Percentiles rank a stretch among this genome's conserved stretches.
Evolutionary conservation across 495 filamentous ascomycete species (phyloP).

Genomic region (Talaromyces wortmannii): DNA sequence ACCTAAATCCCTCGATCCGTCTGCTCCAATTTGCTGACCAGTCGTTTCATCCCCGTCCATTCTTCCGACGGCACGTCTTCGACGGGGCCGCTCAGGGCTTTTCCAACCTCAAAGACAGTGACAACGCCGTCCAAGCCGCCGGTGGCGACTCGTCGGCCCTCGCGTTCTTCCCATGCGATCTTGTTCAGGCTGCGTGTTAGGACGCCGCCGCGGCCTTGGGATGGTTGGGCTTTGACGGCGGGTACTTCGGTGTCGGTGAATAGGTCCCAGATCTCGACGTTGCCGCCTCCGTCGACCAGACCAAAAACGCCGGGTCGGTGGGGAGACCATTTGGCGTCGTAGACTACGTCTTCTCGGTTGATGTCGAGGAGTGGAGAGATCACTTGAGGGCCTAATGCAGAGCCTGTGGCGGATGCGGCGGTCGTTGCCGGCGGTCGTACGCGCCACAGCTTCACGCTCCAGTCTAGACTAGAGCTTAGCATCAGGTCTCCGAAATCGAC

Average conservation of each 20-base stretch:
- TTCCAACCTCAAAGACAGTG: constrained; percentile 89
- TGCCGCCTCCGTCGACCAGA: constrained; percentile 87
- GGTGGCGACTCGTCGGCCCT: constrained; percentile 78
- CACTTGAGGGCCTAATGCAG: constrained; percentile 26
- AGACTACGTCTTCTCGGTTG: constrained; percentile 88
- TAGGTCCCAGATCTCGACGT: constrained; percentile 92
- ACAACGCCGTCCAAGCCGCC: constrained; percentile 87
- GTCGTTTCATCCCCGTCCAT: constrained; percentile 83
- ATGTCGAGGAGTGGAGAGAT: constrained; percentile 78
- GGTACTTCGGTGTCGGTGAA: constrained; percentile 90
- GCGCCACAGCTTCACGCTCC: constrained; percentile 96
- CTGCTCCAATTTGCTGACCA: constrained; percentile 61
- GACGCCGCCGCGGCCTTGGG: constrained; percentile 40
- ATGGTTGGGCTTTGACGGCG: constrained; percentile 66
- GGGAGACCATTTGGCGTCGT: constrained; percentile 91
- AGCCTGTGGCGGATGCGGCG: constrained; percentile 26
- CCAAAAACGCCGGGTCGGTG: constrained; percentile 89
- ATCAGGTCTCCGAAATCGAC: constrained; percentile 95
- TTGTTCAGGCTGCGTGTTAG: constrained; percentile 83
- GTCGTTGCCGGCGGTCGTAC: constrained; percentile 60
- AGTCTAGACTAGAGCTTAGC: constrained; percentile 80
- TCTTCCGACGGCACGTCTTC: constrained; percentile 79
- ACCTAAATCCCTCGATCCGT: constrained; percentile 25
- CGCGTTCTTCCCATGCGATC: constrained; percentile 83
- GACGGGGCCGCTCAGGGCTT: constrained; percentile 65